Evolutionary conservation across 768 basidiomycete genomes (phyloP).

Genomic region (Boletellus emodensis): DNA sequence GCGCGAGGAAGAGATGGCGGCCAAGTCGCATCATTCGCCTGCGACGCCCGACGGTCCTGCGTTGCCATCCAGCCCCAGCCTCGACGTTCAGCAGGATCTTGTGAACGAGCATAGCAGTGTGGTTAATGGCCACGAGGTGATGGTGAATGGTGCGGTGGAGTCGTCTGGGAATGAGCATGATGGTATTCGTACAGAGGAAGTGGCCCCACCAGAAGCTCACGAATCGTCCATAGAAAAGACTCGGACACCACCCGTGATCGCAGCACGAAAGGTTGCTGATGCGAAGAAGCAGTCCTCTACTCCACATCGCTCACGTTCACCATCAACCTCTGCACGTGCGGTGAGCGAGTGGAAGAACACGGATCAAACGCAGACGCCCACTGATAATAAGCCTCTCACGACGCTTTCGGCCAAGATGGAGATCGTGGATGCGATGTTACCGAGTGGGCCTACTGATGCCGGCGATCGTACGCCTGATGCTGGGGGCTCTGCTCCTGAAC

Average conservation of each 20-base stretch:
- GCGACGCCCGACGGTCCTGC: slow-evolving; percentile 8
- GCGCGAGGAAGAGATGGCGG: slow-evolving; percentile 42
- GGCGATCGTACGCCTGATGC: slow-evolving; percentile 20
- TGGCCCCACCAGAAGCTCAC: background rate
- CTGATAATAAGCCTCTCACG: slow-evolving; percentile 1
- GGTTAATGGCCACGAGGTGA: slow-evolving; percentile 8
- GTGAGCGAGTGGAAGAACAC: background rate
- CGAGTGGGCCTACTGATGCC: slow-evolving; percentile 12
- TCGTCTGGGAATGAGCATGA: background rate
- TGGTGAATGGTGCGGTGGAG: slow-evolving; percentile 5
- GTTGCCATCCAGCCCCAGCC: slow-evolving; percentile 18
- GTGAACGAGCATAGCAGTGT: background rate
- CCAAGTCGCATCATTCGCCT: slow-evolving; percentile 27
- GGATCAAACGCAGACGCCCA: slow-evolving; percentile 9
- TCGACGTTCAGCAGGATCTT: slow-evolving; percentile 18
- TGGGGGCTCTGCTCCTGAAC: slow-evolving; percentile 29
- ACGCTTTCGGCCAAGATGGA: slow-evolving; percentile 26
- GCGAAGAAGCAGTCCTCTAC: background rate
- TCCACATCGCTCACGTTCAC: background rate
- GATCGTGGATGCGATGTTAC: slow-evolving; percentile 20
- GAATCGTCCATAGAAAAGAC: background rate
- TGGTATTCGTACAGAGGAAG: background rate
- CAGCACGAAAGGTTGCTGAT: background rate
- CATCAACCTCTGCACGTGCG: background rate
- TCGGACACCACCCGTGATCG: background rate